Percentiles rank a stretch among this genome's conserved stretches.
These are phyloP conservation scores for Pythium folliculosum DNA, from an alignment of 352 stramenopile genomes.

Conservation along the genomic window DNA sequence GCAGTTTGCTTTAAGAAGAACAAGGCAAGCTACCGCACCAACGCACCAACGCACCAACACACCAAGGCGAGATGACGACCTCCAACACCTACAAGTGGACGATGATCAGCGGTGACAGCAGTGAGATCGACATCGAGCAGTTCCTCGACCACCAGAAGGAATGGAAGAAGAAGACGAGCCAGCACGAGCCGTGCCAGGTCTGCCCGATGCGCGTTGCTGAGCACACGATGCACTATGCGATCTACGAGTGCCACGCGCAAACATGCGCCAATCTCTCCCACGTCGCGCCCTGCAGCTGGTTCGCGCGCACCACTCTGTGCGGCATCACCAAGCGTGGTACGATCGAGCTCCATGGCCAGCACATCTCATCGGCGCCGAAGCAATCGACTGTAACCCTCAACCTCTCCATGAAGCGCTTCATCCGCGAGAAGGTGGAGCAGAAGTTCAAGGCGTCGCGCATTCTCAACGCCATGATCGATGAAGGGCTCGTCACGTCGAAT, in stretches of 20 bases:
- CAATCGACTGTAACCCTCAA: neutral
- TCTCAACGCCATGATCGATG: slow-evolving; percentile 19
- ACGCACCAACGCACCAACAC: neutral
- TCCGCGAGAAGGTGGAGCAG: slow-evolving; percentile 1
- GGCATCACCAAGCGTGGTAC: slow-evolving; percentile 4
- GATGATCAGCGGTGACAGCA: neutral
- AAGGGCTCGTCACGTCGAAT: neutral
- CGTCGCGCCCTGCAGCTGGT: neutral
- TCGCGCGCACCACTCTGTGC: slow-evolving; percentile 3
- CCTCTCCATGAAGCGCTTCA: slow-evolving; percentile 16
- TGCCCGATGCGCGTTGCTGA: neutral
- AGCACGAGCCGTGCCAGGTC: slow-evolving; percentile 9
- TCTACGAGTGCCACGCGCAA: slow-evolving; percentile 8
- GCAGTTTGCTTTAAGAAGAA: neutral
- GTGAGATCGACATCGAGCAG: slow-evolving; percentile 12
- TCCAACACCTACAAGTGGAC: slow-evolving; percentile 1
- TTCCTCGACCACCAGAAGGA: slow-evolving; percentile 14
- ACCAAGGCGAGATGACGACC: neutral
- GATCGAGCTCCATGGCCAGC: neutral
- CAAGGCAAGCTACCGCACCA: neutral
- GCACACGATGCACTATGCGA: slow-evolving; percentile 11
- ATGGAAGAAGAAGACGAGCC: slow-evolving; percentile 9
- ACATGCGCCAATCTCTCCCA: neutral
- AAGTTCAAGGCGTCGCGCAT: slow-evolving; percentile 13
- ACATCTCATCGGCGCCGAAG: neutral